These are phyloP conservation scores for Breynia disticha DNA, from an alignment of 441 rosid genomes.

Conservation along the genomic window DNA sequence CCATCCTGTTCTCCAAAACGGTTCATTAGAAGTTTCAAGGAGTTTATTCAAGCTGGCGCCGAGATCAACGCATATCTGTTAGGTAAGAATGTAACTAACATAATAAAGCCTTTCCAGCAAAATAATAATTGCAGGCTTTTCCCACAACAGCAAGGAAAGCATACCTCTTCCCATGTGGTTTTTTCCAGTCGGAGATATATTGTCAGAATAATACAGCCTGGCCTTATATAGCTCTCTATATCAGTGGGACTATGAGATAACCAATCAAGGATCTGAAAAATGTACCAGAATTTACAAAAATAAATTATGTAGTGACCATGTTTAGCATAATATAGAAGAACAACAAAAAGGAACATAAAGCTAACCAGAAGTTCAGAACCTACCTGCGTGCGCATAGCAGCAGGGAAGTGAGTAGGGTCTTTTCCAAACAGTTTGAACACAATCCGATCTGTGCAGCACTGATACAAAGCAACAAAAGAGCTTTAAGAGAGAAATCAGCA, in stretches of 20 bases:
- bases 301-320: conserved; percentile 4
- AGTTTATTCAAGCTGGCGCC: conserved; percentile 60
- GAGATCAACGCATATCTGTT: conserved; percentile 52
- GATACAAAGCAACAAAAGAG: conserved; percentile 14
- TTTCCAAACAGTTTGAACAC: conserved; percentile 85
- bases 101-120: no score
- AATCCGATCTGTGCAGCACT: conserved; percentile 73
- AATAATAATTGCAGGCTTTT: neutral
- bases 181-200: conserved; percentile 62
- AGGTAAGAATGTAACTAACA: conserved; percentile 4
- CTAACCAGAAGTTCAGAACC: conserved; percentile 12
- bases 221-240: conserved; percentile 92
- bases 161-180: conserved; percentile 81
- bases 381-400: conserved; percentile 70
- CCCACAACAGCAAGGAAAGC: conserved; percentile 2
- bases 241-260: conserved; percentile 78
- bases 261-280: conserved; percentile 76
- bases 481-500: no score
- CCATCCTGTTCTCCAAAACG: conserved; percentile 84
- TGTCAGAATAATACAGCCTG: conserved; percentile 78
- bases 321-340: no score
- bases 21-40: conserved; percentile 44
- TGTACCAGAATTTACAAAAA: conserved; percentile 14
- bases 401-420: conserved; percentile 74
- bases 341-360: neutral